A percentile compares a stretch with the other conserved stretches of the same genome.
phyloP scores from a whole-genome alignment of 495 filamentous ascomycete species.

The Aspergillus nanangensis region DNA sequence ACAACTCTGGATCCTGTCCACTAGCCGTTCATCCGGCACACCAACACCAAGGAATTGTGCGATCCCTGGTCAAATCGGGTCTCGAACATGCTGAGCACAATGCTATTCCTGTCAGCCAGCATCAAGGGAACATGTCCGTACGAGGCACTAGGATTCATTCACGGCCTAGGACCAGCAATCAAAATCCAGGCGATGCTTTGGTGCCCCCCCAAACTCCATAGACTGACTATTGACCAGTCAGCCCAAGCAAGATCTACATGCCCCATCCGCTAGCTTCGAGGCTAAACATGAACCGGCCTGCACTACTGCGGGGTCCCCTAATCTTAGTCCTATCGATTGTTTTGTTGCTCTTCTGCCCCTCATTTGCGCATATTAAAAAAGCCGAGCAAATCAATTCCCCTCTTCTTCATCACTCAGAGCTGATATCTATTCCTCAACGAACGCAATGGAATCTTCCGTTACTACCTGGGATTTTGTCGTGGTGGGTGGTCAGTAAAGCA shows the following conservation, averaged over 20 bases:
- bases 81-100: slow-evolving; percentile 15
- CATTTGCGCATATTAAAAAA: background rate
- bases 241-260: too few species aligned
- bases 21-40: slow-evolving; percentile 19
- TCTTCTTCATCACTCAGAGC: background rate
- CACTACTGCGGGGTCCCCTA: too few species aligned
- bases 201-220: background rate
- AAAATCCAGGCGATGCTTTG: slow-evolving; percentile 9
- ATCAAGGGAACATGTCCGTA: slow-evolving; percentile 4
- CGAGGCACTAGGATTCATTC: slow-evolving; percentile 8
- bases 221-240: too few species aligned
- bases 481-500: background rate
- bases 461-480: background rate
- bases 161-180: background rate
- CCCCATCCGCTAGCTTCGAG: too few species aligned
- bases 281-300: too few species aligned
- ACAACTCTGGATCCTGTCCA: slow-evolving; percentile 8
- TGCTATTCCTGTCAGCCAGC: background rate
- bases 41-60: slow-evolving; percentile 23
- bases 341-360: background rate
- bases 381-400: background rate
- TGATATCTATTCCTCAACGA: too few species aligned
- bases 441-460: background rate
- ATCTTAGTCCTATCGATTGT: too few species aligned
- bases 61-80: slow-evolving; percentile 23